Conservation (phyloP, 1,284 basidiomycete genomes). For the Ustilago nuda region DNA sequence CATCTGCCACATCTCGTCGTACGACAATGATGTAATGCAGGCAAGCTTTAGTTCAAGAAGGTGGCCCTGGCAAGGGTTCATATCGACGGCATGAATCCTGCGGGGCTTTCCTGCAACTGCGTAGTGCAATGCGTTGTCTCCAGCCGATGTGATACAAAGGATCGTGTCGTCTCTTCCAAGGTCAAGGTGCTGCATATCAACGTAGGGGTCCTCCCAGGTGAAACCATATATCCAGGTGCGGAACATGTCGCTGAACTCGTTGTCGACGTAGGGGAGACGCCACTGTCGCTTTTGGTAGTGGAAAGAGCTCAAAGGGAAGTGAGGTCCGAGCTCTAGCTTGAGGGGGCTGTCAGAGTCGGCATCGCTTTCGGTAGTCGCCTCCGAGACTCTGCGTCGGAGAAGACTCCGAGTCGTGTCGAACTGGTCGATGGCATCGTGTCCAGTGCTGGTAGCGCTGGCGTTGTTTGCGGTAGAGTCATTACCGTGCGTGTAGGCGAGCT, state of each 20-base stretch:
- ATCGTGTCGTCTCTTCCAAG: conserved; percentile 78
- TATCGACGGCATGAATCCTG: conserved; percentile 79
- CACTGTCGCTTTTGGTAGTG: conserved; percentile 77
- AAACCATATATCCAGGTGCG: conserved; percentile 79
- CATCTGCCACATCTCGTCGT: conserved; percentile 79
- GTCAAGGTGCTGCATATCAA: conserved; percentile 79
- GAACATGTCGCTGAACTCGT: conserved; percentile 80
- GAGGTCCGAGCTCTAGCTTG: conserved; percentile 59
- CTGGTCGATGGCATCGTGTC: conserved; percentile 66
- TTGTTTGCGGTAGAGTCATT: conserved; percentile 30
- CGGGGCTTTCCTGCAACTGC: conserved; percentile 77
- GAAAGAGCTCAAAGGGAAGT: conserved; percentile 77
- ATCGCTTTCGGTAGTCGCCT: conserved; percentile 70
- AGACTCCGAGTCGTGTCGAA: conserved; percentile 63
- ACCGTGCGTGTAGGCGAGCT: conserved; percentile 56
- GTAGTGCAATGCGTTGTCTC: conserved; percentile 85
- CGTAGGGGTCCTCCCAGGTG: conserved; percentile 85
- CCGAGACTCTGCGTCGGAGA: conserved; percentile 68
- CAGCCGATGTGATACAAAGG: conserved; percentile 82
- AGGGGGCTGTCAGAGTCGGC: conserved; percentile 68
- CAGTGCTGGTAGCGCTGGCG: conserved; percentile 51
- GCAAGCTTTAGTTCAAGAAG: conserved; percentile 84
- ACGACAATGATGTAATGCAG: conserved; percentile 74
- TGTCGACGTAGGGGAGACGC: conserved; percentile 81
- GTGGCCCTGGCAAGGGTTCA: conserved; percentile 79